Base-by-base conservation (phyloP, 139 green algal species). In the Picochlorum sp. region DNA sequence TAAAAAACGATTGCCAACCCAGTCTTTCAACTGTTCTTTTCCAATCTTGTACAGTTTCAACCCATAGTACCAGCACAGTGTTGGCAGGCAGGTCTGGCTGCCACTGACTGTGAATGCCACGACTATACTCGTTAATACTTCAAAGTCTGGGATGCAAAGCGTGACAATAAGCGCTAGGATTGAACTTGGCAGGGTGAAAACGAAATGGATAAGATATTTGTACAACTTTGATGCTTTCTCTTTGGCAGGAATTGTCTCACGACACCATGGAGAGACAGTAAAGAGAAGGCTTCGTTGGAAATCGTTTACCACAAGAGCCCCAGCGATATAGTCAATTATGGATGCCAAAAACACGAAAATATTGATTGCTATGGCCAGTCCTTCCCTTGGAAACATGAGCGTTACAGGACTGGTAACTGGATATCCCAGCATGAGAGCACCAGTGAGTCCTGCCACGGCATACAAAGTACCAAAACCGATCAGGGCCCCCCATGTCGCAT, bases 301-400 rank as follows among this genome's bases (percentile, higher is more conserved):
- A 21, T 54, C 47, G n/a, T 54, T 54, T 0, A 54, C 47, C 5
- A 54, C 47, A 20, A 54, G n/a, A 21, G 47, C 47, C 6, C 47
- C 47, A 20, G 47, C 47, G 15, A 54, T 54, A 21, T 54, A 54
- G 13, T 54, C 47, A 20, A 54, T 54, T 18, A 54, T 54, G 47
- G 47, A 54, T 9, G 47, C 47, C 11, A 54, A 20, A 21, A 54
- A 54, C 2, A 54, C 47, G 11, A 20, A 54, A 7, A 54, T 21
- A 20, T 54, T 54, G 1, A 54, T 54, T 10, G n/a, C 16, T 21
- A 54, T 54, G 1, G 47, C 18, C n/a, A 54, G 15, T 4, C 47
- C 47, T 21, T 20, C 47, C 11, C 47, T 54, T 18, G 47, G 47
- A 54, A 54, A 54, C 47, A 54, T 54, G 11, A 54, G 11, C 7